phyloP scores from a whole-genome alignment of 148 eudicot species.

The Nyssa sinensis region DNA sequence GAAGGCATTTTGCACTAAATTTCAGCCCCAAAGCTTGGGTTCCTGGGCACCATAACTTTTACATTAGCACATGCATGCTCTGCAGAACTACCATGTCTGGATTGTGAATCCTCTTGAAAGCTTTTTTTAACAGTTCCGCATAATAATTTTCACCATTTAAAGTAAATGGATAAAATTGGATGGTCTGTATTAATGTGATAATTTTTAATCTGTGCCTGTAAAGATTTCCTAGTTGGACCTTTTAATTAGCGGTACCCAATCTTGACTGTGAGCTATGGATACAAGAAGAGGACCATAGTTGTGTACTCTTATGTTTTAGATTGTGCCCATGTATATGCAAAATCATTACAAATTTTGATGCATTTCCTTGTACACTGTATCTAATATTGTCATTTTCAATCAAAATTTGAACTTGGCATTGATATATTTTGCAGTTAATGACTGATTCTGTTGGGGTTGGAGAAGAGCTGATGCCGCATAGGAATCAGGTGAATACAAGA shows the following conservation, averaged over 20 bases:
- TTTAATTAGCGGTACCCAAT: not conserved
- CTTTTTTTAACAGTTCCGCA: not conserved
- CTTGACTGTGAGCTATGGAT: not conserved
- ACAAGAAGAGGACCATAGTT: not conserved
- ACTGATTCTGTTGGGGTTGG: constrained; percentile 55
- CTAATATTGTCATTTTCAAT: not conserved
- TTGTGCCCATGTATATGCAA: no score
- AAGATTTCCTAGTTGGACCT: not conserved
- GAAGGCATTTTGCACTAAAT: no score
- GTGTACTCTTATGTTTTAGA: no score
- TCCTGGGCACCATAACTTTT: no score
- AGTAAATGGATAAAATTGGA: not conserved
- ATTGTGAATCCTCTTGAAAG: not conserved
- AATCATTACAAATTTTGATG: not conserved
- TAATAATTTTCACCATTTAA: not conserved
- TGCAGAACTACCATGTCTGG: no score
- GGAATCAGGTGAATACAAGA: constrained; percentile 27
- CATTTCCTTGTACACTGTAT: not conserved
- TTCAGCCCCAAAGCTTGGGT: no score
- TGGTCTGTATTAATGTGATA: not conserved
- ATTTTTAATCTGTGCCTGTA: not conserved
- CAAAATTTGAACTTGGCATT: not conserved
- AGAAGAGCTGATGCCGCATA: constrained; percentile 87
- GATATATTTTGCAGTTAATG: constrained; percentile 60
- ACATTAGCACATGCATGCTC: no score